phyloP scores from a whole-genome alignment of 805 yeast genomes.

The Wickerhamomyces bovis region DNA sequence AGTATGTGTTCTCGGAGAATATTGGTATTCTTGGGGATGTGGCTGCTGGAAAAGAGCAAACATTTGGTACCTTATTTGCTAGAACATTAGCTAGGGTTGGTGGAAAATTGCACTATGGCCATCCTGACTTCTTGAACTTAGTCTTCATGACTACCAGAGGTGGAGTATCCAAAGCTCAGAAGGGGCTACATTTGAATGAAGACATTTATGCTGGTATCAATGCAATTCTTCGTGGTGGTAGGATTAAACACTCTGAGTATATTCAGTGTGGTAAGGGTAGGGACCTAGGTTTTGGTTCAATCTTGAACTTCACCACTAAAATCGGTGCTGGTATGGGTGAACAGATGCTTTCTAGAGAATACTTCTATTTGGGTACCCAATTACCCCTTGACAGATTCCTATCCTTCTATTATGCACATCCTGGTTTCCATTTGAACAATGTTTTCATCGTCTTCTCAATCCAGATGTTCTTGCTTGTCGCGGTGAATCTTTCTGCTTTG shows the following conservation, averaged over 20 bases:
- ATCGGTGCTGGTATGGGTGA: conserved; percentile 93
- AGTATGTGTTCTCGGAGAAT: conserved; percentile 81
- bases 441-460: conserved; percentile 67
- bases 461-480: conserved; percentile 51
- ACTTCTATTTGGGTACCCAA: conserved; percentile 71
- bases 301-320: conserved; percentile 74
- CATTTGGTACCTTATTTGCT: conserved; percentile 80
- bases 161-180: conserved; percentile 82
- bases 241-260: conserved; percentile 78
- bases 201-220: conserved; percentile 86
- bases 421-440: conserved; percentile 80
- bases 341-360: conserved; percentile 77
- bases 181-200: conserved; percentile 76
- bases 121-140: conserved; percentile 75
- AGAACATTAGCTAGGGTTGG: conserved; percentile 81
- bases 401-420: conserved; percentile 79
- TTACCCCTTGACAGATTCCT: conserved; percentile 72
- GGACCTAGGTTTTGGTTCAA: conserved; percentile 79
- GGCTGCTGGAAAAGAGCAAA: conserved; percentile 89
- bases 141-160: conserved; percentile 81
- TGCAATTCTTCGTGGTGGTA: conserved; percentile 73
- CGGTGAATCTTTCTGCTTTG: conserved; percentile 57
- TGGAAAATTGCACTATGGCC: conserved; percentile 83
- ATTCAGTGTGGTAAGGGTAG: conserved; percentile 85
- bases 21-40: conserved; percentile 83